Evolutionary conservation across 768 basidiomycete species (phyloP).

Genomic region (Russula olivacea): DNA sequence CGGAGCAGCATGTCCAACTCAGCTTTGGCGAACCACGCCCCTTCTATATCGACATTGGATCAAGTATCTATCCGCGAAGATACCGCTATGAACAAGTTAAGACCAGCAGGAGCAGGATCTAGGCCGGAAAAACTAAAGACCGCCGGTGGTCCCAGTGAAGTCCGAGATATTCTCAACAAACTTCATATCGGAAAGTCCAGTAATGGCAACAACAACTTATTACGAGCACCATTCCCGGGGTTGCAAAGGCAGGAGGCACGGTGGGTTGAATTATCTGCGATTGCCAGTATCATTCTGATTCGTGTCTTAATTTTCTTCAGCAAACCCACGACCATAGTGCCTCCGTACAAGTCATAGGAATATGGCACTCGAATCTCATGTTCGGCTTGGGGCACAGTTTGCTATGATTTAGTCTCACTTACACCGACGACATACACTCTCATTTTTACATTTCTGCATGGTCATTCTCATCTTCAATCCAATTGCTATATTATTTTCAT

Average conservation of each 20-base stretch:
- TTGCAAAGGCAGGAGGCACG: constrained; percentile 43
- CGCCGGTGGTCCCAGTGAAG: constrained; percentile 57
- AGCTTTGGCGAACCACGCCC: constrained; percentile 50
- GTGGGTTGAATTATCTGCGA: constrained; percentile 28
- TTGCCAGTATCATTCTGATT: background rate
- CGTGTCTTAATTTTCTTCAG: background rate
- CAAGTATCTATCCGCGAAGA: constrained; percentile 47
- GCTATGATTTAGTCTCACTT: constrained; percentile 13
- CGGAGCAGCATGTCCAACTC: constrained; percentile 79
- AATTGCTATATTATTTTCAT: constrained; percentile 1
- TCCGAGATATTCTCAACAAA: constrained; percentile 73
- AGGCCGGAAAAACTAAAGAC: constrained; percentile 45
- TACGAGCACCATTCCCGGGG: constrained; percentile 68
- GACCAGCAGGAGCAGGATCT: constrained; percentile 52
- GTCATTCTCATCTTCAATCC: background rate
- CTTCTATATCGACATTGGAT: constrained; percentile 74
- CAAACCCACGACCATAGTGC: constrained; percentile 26
- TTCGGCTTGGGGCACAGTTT: background rate
- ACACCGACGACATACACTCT: background rate
- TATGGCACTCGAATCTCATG: background rate
- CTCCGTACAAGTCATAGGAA: constrained; percentile 33
- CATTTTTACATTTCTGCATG: background rate
- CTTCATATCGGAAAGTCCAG: constrained; percentile 76
- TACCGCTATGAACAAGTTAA: constrained; percentile 36
- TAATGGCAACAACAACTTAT: constrained; percentile 44